phyloP scores from a whole-genome alignment of 202 grass and related monocot genomes.

The Hordeum pubiflorum region DNA sequence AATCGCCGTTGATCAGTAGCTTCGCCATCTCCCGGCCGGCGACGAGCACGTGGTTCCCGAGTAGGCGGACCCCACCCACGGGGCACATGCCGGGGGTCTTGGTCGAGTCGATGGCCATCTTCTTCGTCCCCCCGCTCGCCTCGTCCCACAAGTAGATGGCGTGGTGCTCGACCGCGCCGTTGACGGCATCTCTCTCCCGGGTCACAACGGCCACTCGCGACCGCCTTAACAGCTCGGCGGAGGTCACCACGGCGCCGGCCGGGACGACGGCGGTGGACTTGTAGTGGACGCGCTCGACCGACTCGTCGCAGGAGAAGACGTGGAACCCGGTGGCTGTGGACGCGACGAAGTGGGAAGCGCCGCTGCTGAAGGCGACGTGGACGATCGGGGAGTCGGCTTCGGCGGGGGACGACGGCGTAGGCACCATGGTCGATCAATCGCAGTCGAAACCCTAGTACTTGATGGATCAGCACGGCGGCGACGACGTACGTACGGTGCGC shows the following conservation, averaged over 20 bases:
- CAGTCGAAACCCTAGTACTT: too few relatives aligned
- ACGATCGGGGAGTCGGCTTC: slow-evolving; percentile 3
- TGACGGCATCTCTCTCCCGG: not conserved
- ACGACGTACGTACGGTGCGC: not conserved
- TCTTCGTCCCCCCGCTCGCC: not conserved
- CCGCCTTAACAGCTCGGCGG: slow-evolving; percentile 35
- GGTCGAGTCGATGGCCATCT: not conserved
- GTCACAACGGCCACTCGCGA: slow-evolving; percentile 32
- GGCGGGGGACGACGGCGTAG: not conserved
- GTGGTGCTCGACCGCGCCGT: not conserved
- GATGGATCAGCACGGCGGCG: too few relatives aligned
- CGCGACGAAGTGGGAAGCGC: slow-evolving; percentile 37
- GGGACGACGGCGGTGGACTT: too few relatives aligned
- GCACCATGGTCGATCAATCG: not conserved
- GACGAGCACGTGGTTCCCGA: slow-evolving; percentile 32
- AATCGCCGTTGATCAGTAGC: slow-evolving; percentile 5
- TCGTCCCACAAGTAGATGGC: not conserved
- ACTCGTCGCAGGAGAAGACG: slow-evolving; percentile 44
- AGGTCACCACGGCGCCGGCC: slow-evolving; percentile 3
- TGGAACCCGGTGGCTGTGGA: slow-evolving; percentile 34
- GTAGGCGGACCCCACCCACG: slow-evolving; percentile 47
- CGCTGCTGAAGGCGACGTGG: slow-evolving; percentile 53
- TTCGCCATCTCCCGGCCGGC: slow-evolving; percentile 34
- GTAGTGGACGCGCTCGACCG: not conserved
- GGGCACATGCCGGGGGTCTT: not conserved